Evolutionary conservation across 441 rosid genomes (phyloP), one percentile per base, ranked within the genome.

Genomic region (Populus hybrid): DNA sequence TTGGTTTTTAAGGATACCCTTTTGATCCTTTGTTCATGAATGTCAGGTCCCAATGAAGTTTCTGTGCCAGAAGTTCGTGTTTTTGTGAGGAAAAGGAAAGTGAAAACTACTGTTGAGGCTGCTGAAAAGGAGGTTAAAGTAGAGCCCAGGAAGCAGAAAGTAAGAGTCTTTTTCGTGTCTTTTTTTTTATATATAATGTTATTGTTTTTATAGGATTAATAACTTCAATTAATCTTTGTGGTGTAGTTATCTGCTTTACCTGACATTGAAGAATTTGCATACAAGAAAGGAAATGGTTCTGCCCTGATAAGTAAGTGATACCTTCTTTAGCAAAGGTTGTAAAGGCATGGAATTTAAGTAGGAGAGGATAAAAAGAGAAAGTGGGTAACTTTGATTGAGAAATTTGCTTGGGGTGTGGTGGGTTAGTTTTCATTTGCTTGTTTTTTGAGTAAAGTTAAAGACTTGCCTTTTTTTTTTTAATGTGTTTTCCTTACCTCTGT

Each of bases 181-280:
- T 23, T 10, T 21, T 71, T 42, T 72, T 34, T 24, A 24, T 18
- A 8, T 11, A 21, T 2, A 18, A 21, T 35, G 7, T 23, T 73
- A 69, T 34, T 61, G 23, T 36, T 23, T 72, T 23, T 23, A 53
- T 16, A 24, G 18, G 34, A 67, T 5, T 26, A 26, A 24, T 67
- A 30, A 12, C 12, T 10, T 67, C 18, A 9, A 35, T 32, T 69
- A 34, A 18, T 36, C 36, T 77, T 73, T 8, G 59, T 12, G 76
- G 2, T 76, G 85, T 90, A 87, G 91, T 59, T 35, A 34, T 73
- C 85, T 74, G 82, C 76, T 59, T 81, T 87, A 35, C 94, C 92
- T 34, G 97, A 90, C 76, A 92, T 95, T 24, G 99, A 95, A 88
- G 97, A 91, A 32, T 88, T 88, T 84, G 91, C 93, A 8, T 88